Conservation (phyloP, 352 stramenopile species). For the Nothophytophthora sp. region DNA sequence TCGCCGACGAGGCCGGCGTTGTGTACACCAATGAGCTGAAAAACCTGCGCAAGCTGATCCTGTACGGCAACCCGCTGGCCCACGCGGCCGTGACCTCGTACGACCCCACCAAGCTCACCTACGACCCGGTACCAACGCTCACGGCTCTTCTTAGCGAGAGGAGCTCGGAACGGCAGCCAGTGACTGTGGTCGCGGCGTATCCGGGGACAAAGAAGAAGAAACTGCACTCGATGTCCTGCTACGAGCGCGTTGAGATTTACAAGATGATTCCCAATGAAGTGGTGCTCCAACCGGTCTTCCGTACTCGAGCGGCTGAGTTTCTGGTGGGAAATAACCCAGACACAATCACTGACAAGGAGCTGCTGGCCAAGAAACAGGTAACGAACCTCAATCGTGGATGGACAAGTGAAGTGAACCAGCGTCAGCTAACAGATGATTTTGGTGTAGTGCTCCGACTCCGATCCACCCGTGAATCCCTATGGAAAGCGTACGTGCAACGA, state of each 20-base stretch:
- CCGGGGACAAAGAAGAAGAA: constrained; percentile 73
- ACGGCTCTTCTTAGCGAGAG: constrained; percentile 37
- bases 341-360: constrained; percentile 20
- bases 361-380: constrained; percentile 23
- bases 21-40: constrained; percentile 48
- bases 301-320: constrained; percentile 45
- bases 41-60: constrained; percentile 63
- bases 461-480: constrained; percentile 16
- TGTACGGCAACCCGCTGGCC: constrained; percentile 76
- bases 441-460: constrained; percentile 7
- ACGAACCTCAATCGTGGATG: too few relatives aligned
- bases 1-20: constrained; percentile 51
- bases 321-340: constrained; percentile 28
- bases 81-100: constrained; percentile 62
- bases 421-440: background rate
- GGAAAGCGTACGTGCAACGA: constrained; percentile 17
- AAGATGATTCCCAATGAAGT: constrained; percentile 78
- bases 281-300: constrained; percentile 55
- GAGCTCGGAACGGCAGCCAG: constrained; percentile 20
- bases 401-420: too few relatives aligned
- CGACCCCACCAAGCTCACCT: constrained; percentile 64
- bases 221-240: constrained; percentile 35
- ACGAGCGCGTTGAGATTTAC: constrained; percentile 83
- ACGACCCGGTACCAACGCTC: constrained; percentile 69
- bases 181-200: constrained; percentile 59